A percentile compares a stretch with the other conserved stretches of the same genome.
phyloP scores from a whole-genome alignment of 306 rosid genomes.

The Spatholobus suberectus region DNA sequence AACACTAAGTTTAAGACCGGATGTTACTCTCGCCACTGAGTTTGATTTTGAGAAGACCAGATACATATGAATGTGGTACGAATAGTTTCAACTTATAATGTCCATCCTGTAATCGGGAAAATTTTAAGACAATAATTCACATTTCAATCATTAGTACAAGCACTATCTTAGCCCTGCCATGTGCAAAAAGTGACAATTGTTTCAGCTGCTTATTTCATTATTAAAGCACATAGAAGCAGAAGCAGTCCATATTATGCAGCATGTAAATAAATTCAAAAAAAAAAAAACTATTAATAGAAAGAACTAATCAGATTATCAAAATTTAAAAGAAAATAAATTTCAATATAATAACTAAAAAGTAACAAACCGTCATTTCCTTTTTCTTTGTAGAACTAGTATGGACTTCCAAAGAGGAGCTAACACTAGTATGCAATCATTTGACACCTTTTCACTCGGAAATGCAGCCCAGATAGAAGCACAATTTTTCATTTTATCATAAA shows the following conservation, averaged over 20 bases:
- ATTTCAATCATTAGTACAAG: no score
- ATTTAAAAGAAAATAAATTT: slow-evolving; percentile 21
- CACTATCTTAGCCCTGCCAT: no score
- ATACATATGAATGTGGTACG: slow-evolving; percentile 7
- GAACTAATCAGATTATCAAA: slow-evolving; percentile 13
- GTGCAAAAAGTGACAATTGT: no score
- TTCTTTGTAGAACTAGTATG: slow-evolving; percentile 49
- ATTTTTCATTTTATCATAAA: no score
- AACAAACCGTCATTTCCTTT: slow-evolving; percentile 74
- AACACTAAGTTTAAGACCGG: slow-evolving; percentile 27
- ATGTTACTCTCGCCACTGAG: slow-evolving; percentile 35
- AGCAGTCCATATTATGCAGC: slow-evolving; percentile 3
- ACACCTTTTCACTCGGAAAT: slow-evolving; percentile 67
- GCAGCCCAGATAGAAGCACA: no score
- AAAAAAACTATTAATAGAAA: not conserved
- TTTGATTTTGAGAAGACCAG: slow-evolving; percentile 35
- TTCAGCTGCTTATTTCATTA: slow-evolving; percentile 19
- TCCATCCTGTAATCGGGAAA: not conserved
- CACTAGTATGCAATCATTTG: slow-evolving; percentile 58
- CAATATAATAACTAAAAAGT: slow-evolving; percentile 32
- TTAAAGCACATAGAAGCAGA: slow-evolving; percentile 31
- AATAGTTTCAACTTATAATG: slow-evolving; percentile 25
- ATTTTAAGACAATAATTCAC: no score
- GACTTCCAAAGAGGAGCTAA: slow-evolving; percentile 41
- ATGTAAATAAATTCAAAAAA: slow-evolving; percentile 3